Conservation (phyloP, 305 asterid species). For the Rubia peregrina region DNA sequence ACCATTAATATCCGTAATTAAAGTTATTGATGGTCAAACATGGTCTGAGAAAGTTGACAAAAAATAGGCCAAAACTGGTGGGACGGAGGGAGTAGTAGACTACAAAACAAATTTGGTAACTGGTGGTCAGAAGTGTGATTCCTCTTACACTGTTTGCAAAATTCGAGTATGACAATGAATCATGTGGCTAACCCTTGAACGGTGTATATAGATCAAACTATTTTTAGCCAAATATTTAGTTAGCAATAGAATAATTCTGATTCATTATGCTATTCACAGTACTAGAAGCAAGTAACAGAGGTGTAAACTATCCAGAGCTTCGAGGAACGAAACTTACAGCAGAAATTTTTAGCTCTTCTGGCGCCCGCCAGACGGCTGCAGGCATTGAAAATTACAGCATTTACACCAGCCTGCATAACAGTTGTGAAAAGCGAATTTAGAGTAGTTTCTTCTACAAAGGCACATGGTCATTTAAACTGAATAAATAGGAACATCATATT, state of each 20-base stretch:
- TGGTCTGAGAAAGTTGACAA: too few relatives aligned
- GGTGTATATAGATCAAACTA: slow-evolving; percentile 11
- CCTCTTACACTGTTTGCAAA: background rate
- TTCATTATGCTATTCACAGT: slow-evolving; percentile 8
- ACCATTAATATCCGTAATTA: too few relatives aligned
- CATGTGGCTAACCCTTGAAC: slow-evolving; percentile 5
- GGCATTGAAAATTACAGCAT: slow-evolving; percentile 7
- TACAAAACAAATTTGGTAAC: background rate
- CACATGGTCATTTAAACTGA: background rate
- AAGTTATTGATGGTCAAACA: too few relatives aligned
- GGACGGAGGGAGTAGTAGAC: too few relatives aligned
- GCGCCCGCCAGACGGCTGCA: slow-evolving; percentile 11
- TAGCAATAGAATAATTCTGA: slow-evolving; percentile 8
- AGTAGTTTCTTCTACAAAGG: background rate
- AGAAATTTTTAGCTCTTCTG: slow-evolving; percentile 22
- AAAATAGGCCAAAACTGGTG: too few relatives aligned
- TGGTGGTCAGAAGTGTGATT: background rate
- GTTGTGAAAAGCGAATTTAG: background rate
- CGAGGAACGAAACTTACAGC: slow-evolving; percentile 17
- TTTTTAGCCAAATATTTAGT: slow-evolving; percentile 13
- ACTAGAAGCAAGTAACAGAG: slow-evolving; percentile 8
- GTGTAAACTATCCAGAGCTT: slow-evolving; percentile 21
- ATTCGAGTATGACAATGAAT: background rate
- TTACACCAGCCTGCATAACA: slow-evolving; percentile 18
- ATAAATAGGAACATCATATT: background rate